These are phyloP conservation scores for Smittium culicis DNA, from an alignment of 371 early-diverging fungal genomes.

Conservation along the genomic window DNA sequence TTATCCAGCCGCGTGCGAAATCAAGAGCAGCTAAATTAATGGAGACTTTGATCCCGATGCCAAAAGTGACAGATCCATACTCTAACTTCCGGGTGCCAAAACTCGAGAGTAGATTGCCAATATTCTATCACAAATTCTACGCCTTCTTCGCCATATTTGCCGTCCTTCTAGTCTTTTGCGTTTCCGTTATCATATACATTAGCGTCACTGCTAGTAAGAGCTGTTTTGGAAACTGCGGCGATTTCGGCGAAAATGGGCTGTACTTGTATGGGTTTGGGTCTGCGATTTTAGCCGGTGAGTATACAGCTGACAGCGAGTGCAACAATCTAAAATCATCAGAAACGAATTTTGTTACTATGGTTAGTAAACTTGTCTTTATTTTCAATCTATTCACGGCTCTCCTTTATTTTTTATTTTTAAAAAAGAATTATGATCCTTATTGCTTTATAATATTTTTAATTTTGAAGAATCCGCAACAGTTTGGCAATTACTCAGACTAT, in stretches of 20 bases:
- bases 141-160: not conserved
- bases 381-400: not conserved
- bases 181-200: conserved; percentile 2
- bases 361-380: not conserved
- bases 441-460: too few relatives aligned
- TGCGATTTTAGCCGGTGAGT: not conserved
- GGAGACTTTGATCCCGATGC: not conserved
- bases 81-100: conserved; percentile 1
- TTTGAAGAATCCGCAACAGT: not conserved
- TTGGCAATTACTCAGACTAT: not conserved
- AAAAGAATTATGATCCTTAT: too few relatives aligned
- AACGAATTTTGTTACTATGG: not conserved
- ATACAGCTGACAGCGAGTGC: not conserved
- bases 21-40: not conserved
- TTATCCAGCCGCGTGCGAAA: too few relatives aligned
- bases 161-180: not conserved
- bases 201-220: not conserved
- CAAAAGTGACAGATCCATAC: conserved; percentile 1
- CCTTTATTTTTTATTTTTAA: not conserved
- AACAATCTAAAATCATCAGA: not conserved
- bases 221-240: conserved; percentile 8
- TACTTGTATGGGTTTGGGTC: conserved; percentile 3
- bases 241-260: not conserved
- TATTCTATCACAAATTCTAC: not conserved
- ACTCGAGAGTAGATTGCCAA: not conserved